A percentile compares a stretch with the other conserved stretches of the same genome.
phyloP scores from a whole-genome alignment of 2,329 filamentous ascomycete genomes.

The Aspergillus sp. region DNA sequence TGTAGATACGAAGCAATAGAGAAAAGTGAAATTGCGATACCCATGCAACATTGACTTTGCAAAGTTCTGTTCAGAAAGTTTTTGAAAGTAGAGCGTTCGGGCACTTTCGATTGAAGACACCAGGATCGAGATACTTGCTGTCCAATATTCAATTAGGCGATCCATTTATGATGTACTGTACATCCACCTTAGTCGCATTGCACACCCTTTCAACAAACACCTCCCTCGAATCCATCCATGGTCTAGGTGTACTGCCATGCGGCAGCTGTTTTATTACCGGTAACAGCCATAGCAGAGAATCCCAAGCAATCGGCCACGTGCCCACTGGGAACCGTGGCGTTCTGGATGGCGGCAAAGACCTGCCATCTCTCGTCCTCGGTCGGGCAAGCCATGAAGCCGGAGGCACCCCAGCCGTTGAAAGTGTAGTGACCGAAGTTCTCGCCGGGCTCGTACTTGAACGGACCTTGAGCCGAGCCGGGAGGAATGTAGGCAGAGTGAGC shows the following conservation, averaged over 20 bases:
- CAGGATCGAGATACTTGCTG: background rate
- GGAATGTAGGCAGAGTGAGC: conserved; percentile 58
- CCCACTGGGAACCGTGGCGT: conserved; percentile 42
- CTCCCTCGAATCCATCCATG: background rate
- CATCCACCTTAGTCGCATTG: background rate
- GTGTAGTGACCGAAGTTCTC: conserved; percentile 28
- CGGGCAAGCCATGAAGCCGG: conserved; percentile 48
- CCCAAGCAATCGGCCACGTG: conserved; percentile 39
- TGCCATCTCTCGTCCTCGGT: conserved; percentile 34
- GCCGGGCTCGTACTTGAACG: conserved; percentile 46
- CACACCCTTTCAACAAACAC: background rate
- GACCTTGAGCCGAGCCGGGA: conserved; percentile 49
- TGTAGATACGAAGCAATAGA: conserved; percentile 9
- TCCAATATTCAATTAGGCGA: background rate
- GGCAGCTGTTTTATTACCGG: conserved; percentile 27
- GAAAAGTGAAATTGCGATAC: conserved; percentile 17
- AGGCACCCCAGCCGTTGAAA: conserved; percentile 36
- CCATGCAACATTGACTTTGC: conserved; percentile 5
- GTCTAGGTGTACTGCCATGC: conserved; percentile 45
- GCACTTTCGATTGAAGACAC: background rate
- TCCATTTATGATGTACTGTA: background rate
- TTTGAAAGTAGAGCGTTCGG: background rate
- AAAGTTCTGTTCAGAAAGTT: background rate
- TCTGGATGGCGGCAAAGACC: conserved; percentile 42
- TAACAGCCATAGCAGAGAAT: conserved; percentile 38